Conservation (phyloP, 371 early-diverging fungal species). For the Syncephalis plumigaleata region DNA sequence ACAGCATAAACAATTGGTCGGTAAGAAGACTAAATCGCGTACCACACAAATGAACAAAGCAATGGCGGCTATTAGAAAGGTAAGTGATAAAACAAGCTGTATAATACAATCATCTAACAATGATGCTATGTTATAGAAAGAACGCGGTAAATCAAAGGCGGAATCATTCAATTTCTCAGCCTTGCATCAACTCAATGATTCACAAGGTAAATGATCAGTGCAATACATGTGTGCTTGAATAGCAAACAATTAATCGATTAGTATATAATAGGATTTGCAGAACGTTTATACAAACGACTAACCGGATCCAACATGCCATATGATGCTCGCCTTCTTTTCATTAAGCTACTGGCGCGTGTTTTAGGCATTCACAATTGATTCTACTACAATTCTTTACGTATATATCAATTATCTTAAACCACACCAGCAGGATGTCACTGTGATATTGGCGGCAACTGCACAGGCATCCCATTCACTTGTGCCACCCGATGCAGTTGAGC, state of each 20-base stretch:
- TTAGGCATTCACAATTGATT: slow-evolving; percentile 85
- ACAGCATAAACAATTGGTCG: slow-evolving; percentile 55
- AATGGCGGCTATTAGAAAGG: slow-evolving; percentile 43
- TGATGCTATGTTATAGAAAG: slow-evolving; percentile 16
- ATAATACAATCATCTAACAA: slow-evolving; percentile 4
- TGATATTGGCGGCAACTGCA: slow-evolving; percentile 77
- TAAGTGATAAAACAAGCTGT: slow-evolving; percentile 14
- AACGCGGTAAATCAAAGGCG: slow-evolving; percentile 38
- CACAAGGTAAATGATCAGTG: slow-evolving; percentile 56
- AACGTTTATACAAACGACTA: slow-evolving; percentile 70
- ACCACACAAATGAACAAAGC: slow-evolving; percentile 56
- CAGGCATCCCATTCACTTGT: slow-evolving; percentile 82
- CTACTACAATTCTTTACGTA: slow-evolving; percentile 77
- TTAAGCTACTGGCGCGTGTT: slow-evolving; percentile 84
- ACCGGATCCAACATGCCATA: slow-evolving; percentile 49
- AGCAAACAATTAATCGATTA: neutral
- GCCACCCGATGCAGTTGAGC: slow-evolving; percentile 79
- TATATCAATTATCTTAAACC: slow-evolving; percentile 78
- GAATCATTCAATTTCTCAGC: slow-evolving; percentile 82
- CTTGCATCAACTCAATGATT: slow-evolving; percentile 83
- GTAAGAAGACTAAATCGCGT: slow-evolving; percentile 68
- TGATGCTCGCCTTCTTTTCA: slow-evolving; percentile 72
- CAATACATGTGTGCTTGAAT: no score
- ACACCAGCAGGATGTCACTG: slow-evolving; percentile 81
- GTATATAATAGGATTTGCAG: slow-evolving; percentile 43